These are phyloP conservation scores for Physcomitrium patens DNA, from an alignment of 225 moss, liverwort and hornwort genomes.

Conservation along the genomic window DNA sequence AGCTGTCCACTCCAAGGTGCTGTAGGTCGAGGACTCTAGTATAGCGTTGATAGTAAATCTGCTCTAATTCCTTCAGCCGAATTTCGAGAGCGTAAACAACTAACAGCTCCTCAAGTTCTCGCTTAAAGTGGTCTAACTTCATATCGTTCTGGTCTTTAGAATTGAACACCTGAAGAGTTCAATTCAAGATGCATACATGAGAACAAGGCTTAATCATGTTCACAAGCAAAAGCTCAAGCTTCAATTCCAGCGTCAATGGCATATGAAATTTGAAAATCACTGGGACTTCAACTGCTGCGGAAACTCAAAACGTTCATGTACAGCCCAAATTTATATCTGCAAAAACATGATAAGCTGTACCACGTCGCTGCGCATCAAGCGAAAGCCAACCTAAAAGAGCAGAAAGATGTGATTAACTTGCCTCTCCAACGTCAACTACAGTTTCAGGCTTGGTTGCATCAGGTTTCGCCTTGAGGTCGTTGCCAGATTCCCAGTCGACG, in stretches of 20 bases:
- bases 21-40: conserved; percentile 35
- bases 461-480: conserved; percentile 31
- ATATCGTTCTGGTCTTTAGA: not conserved
- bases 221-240: not conserved
- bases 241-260: not conserved
- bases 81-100: conserved; percentile 50
- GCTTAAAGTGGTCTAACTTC: conserved; percentile 36
- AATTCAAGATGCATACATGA: not conserved
- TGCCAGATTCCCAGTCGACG: conserved; percentile 26
- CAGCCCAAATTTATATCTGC: too few species aligned
- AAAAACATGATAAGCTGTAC: too few species aligned
- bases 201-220: not conserved
- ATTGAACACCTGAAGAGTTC: not conserved
- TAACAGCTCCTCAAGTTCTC: conserved; percentile 54
- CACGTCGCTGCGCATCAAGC: too few species aligned
- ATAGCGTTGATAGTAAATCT: conserved; percentile 47
- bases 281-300: too few species aligned
- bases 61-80: conserved; percentile 21
- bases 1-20: conserved; percentile 38
- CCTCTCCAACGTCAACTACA: conserved; percentile 13
- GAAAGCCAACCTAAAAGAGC: not conserved
- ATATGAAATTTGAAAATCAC: not conserved
- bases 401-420: not conserved
- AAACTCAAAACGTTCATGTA: too few species aligned
- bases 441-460: not conserved